Evolutionary conservation across 2,329 filamentous ascomycete species (phyloP), one percentile per base, ranked within the genome.

Genomic region (Neofusicoccum ribis): DNA sequence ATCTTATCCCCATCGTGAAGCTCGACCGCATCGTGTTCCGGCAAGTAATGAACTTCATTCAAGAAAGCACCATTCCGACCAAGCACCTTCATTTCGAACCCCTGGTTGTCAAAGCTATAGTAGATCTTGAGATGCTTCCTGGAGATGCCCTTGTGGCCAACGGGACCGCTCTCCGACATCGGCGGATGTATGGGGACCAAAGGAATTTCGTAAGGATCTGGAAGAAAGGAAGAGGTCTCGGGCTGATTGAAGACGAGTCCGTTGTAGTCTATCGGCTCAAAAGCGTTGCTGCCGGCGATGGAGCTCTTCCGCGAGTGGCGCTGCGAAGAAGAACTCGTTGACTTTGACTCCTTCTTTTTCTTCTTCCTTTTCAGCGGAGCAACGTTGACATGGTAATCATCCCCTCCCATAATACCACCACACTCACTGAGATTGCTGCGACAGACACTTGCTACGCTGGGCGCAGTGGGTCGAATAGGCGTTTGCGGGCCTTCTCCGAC

Each of bases 151-250:
- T 90, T 91, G 59, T 90, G 91, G 2, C 86, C 85, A 67, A 65
- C 56, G 15, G 66, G 67, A 5, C 69, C 65, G 37, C 56, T 66
- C 9, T 61, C 65, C n/a, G 60, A 56, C 39, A 85, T 85, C 0
- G 87, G 87, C 3, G 90, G 91, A 74, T 93, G 91, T 50, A 93
- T 91, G 39, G 87, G 86, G 56, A 93, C 83, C 65, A 91, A 84
- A 3, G 89, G 87, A 64, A 88, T 85, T 65, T 88, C 83, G 67
- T 85, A 77, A 0, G 87, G 86, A 27, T 87, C 86, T 1, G 88
- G 87, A 5, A 86, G 83, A 51, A 90, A 79, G 20, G 82, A 83
- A 23, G 63, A 59, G 14, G 43, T 34, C 27, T 65, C 63, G 3
- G 54, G 46, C 11, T 60, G 54, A 23, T 79, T 73, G 76, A 81